Percentiles rank a stretch among this genome's conserved stretches.
Conservation (phyloP, 164 flowering plant genomes). For the Piper longum region DNA sequence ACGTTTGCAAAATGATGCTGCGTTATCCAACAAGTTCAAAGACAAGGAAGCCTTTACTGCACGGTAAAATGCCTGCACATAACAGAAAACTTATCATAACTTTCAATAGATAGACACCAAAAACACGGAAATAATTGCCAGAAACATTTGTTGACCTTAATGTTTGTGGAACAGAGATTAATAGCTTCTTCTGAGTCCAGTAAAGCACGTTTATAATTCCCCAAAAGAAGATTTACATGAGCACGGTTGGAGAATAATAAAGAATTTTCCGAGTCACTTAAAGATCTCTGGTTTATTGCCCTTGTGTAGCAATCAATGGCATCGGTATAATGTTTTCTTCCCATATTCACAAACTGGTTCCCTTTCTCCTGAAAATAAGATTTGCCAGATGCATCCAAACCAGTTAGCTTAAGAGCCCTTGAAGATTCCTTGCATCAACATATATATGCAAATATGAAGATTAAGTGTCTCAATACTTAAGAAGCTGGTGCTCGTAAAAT, state of each 20-base stretch:
- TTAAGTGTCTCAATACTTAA: neutral
- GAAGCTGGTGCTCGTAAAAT: too few relatives aligned
- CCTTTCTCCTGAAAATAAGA: slow-evolving; percentile 63
- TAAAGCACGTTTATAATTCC: slow-evolving; percentile 72
- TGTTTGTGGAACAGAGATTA: slow-evolving; percentile 41
- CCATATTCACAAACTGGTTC: slow-evolving; percentile 74
- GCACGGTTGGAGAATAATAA: slow-evolving; percentile 71
- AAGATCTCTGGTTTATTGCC: slow-evolving; percentile 71
- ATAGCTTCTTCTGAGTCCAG: slow-evolving; percentile 76
- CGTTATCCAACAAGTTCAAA: slow-evolving; percentile 57
- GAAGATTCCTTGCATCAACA: neutral
- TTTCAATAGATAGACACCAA: neutral
- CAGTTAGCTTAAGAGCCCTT: neutral
- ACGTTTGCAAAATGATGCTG: slow-evolving; percentile 35
- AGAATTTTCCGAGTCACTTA: slow-evolving; percentile 52
- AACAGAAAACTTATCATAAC: neutral
- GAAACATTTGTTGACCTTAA: slow-evolving; percentile 34
- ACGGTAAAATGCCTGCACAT: slow-evolving; percentile 66
- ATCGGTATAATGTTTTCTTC: slow-evolving; percentile 66
- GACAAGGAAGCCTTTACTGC: slow-evolving; percentile 77
- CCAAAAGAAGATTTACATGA: slow-evolving; percentile 78
- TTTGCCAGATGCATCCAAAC: neutral
- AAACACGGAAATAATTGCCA: neutral
- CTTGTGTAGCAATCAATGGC: slow-evolving; percentile 85
- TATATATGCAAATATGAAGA: neutral